Evolutionary conservation across 1,139 yeast genomes (phyloP).

Genomic region (Kazachstania sp.): DNA sequence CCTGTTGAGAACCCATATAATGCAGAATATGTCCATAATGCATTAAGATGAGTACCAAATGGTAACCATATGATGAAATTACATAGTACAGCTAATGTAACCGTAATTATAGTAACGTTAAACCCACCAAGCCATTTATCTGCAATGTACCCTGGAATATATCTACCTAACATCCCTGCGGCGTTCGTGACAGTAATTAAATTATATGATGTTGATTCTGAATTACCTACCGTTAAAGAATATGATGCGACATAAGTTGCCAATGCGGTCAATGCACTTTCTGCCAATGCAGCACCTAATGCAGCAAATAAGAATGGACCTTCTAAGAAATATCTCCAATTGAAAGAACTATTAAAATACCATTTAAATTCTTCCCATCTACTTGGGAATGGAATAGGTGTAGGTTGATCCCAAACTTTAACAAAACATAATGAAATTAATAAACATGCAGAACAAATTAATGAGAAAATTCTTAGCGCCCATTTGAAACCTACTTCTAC

Average conservation of each 20-base stretch:
- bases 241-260: constrained; percentile 26
- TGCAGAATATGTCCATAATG: constrained; percentile 31
- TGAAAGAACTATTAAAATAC: constrained; percentile 26
- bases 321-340: constrained; percentile 35
- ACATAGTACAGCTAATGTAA: constrained; percentile 35
- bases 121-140: constrained; percentile 50
- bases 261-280: constrained; percentile 46
- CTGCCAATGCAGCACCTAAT: constrained; percentile 42
- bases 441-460: constrained; percentile 40
- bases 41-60: constrained; percentile 28
- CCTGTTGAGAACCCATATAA: constrained; percentile 33
- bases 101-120: constrained; percentile 42
- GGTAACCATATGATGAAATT: constrained; percentile 32
- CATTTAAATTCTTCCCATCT: constrained; percentile 20
- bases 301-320: constrained; percentile 35
- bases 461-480: constrained; percentile 52
- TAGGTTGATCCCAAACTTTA: constrained; percentile 38
- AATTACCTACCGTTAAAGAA: constrained; percentile 35
- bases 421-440: constrained; percentile 36
- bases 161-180: constrained; percentile 51
- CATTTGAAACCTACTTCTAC: constrained; percentile 47
- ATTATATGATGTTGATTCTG: constrained; percentile 43
- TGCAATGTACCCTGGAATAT: constrained; percentile 45
- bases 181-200: constrained; percentile 51
- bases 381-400: constrained; percentile 18